Evolutionary conservation across 495 filamentous ascomycete genomes (phyloP).

Genomic region (Penicillium malachiteum): DNA sequence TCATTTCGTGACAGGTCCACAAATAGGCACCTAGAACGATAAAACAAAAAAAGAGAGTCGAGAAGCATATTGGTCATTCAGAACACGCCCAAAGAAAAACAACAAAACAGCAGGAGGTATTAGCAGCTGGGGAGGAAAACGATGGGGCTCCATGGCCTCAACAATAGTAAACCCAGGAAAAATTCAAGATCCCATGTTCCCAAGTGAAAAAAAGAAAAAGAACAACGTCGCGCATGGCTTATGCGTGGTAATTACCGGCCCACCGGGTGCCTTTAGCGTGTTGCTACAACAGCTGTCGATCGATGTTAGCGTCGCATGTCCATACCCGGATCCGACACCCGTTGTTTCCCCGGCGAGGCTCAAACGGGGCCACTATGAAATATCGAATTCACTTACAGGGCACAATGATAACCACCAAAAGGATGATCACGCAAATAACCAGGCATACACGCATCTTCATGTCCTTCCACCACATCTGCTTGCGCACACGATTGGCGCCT

Average conservation of each 20-base stretch:
- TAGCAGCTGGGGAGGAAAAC: slow-evolving; percentile 42
- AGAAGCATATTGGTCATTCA: slow-evolving; percentile 42
- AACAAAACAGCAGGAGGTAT: slow-evolving; percentile 45
- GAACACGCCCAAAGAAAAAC: slow-evolving; percentile 42
- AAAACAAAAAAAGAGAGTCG: slow-evolving; percentile 20
- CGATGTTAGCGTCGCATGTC: slow-evolving; percentile 11
- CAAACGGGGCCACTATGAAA: neutral
- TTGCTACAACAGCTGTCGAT: slow-evolving; percentile 29
- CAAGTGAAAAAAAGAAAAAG: slow-evolving; percentile 30
- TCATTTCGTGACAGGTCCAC: slow-evolving; percentile 33
- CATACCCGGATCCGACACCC: neutral
- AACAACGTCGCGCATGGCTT: slow-evolving; percentile 19
- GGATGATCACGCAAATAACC: slow-evolving; percentile 79
- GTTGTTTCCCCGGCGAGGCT: neutral
- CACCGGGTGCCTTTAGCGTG: slow-evolving; percentile 29
- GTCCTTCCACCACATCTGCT: slow-evolving; percentile 95
- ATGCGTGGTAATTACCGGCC: slow-evolving; percentile 8
- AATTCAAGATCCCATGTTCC: slow-evolving; percentile 33
- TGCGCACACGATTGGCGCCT: slow-evolving; percentile 91
- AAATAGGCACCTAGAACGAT: neutral
- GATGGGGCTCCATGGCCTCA: slow-evolving; percentile 29
- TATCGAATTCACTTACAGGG: slow-evolving; percentile 59
- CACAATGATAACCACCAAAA: slow-evolving; percentile 90
- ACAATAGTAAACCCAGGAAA: slow-evolving; percentile 32
- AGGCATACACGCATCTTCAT: slow-evolving; percentile 99